Base-by-base conservation (phyloP, 1,284 basidiomycete genomes). In the Ustilago hordei region DNA sequence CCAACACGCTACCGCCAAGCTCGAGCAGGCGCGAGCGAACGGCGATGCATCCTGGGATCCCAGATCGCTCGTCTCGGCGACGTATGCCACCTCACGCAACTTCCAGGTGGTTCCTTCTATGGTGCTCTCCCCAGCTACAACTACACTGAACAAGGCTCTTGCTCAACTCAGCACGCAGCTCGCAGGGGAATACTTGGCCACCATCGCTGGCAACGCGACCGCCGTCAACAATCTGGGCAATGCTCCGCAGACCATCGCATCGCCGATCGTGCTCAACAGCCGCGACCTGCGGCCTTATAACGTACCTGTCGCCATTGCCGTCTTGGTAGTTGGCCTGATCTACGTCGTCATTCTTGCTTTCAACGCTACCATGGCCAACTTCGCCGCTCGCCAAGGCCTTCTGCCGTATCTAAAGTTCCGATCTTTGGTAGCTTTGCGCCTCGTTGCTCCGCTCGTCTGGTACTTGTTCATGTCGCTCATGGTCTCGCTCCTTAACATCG, bases 301-400 rank as follows among this genome's bases (percentile, higher is more conserved):
- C 74, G 87, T 90, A 45, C 90, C 92, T 31, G 93, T 92, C 5
- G 92, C 92, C 0, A 88, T 90, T 11, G 93, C 93, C 0, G 89
- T 91, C 52, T 89, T 90, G 47, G 92, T 91, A 69, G 92, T 93
- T 32, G 93, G 92, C 32, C 87, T 92, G 7, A 91, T 93, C 69
- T 94, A 93, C 87, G 87, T 92, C 52, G 87, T 91, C 60, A 92
- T 93, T 69, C 82, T 88, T 23, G 73, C 87, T 69, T 88, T 84
- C 69, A 86, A 79, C 58, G 39, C 74, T 0, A 81, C 79, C 13
- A 78, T 85, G 80, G 81, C 77, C 23, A 63, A 60, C 60, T 78
- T 80, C 15, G 67, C 43, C 5, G 50, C 64, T 6, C 81, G 84
- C 3, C 69, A 78, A 43, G 52, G 55, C 8, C 58, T 85, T 28